A percentile compares a stretch with the other conserved stretches of the same genome.
Conservation (phyloP, 2,329 filamentous ascomycete genomes). For the Grosmannia serpens region DNA sequence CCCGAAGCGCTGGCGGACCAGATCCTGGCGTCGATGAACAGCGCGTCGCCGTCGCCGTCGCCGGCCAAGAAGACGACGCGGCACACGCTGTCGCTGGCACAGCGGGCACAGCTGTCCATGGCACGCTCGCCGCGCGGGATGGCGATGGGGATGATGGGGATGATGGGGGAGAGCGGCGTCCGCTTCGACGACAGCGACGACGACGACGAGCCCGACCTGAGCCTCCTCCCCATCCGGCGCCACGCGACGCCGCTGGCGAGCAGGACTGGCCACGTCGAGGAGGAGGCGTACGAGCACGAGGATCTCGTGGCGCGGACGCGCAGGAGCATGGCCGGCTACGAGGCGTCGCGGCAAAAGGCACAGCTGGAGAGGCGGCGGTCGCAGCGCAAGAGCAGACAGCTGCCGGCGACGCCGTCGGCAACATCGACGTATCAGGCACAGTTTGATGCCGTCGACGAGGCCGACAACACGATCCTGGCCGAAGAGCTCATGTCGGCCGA, state of each 20-base stretch:
- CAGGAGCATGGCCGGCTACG: conserved; percentile 50
- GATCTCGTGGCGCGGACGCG: conserved; percentile 47
- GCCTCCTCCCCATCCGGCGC: conserved; percentile 4
- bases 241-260: conserved; percentile 16
- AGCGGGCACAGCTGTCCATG: conserved; percentile 76
- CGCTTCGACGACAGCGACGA: conserved; percentile 12
- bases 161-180: background rate
- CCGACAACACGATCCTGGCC: conserved; percentile 35
- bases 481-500: conserved; percentile 55
- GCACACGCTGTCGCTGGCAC: conserved; percentile 53
- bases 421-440: conserved; percentile 21
- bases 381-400: conserved; percentile 23
- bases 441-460: conserved; percentile 36
- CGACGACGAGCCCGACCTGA: conserved; percentile 7
- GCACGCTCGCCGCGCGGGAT: conserved; percentile 38
- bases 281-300: conserved; percentile 14
- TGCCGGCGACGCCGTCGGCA: background rate
- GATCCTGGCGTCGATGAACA: conserved; percentile 43
- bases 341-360: conserved; percentile 48
- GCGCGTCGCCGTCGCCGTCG: conserved; percentile 47
- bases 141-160: background rate
- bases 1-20: conserved; percentile 42
- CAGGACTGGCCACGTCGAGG: background rate
- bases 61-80: conserved; percentile 45
- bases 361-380: conserved; percentile 45